phyloP scores from a whole-genome alignment of 495 filamentous ascomycete species.

The Aspergillus sclerotiicarbonarius region DNA sequence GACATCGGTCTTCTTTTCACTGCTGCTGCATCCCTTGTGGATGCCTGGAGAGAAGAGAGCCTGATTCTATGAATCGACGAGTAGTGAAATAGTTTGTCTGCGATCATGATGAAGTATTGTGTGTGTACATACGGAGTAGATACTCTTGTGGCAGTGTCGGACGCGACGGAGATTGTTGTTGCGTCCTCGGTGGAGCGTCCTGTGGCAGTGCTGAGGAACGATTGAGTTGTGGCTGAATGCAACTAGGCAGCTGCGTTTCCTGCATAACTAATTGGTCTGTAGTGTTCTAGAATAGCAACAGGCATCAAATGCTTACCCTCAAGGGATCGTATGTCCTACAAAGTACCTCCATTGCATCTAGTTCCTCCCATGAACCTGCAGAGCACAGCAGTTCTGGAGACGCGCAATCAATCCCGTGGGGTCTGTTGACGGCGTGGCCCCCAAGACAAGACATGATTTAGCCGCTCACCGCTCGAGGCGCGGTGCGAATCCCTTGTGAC shows the following conservation, averaged over 20 bases:
- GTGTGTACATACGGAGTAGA: too few species aligned
- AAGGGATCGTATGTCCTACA: not conserved
- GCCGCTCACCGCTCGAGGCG: slow-evolving; percentile 21
- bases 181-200: not conserved
- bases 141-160: too few species aligned
- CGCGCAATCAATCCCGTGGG: not conserved
- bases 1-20: slow-evolving; percentile 45
- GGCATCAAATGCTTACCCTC: not conserved
- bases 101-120: too few species aligned
- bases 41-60: slow-evolving; percentile 47
- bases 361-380: not conserved
- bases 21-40: slow-evolving; percentile 40
- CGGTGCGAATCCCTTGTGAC: slow-evolving; percentile 17
- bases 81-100: too few species aligned
- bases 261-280: slow-evolving; percentile 11
- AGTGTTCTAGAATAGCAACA: slow-evolving; percentile 8
- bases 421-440: not conserved
- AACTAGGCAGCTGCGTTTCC: slow-evolving; percentile 20
- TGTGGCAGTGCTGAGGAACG: slow-evolving; percentile 13
- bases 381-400: not conserved
- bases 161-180: not conserved
- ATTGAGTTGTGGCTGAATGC: slow-evolving; percentile 19
- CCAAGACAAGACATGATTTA: slow-evolving; percentile 4
- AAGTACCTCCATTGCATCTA: not conserved
- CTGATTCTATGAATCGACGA: not conserved